phyloP scores from a whole-genome alignment of 2,329 filamentous ascomycete species.

The Ophioceras dolichostomum region DNA sequence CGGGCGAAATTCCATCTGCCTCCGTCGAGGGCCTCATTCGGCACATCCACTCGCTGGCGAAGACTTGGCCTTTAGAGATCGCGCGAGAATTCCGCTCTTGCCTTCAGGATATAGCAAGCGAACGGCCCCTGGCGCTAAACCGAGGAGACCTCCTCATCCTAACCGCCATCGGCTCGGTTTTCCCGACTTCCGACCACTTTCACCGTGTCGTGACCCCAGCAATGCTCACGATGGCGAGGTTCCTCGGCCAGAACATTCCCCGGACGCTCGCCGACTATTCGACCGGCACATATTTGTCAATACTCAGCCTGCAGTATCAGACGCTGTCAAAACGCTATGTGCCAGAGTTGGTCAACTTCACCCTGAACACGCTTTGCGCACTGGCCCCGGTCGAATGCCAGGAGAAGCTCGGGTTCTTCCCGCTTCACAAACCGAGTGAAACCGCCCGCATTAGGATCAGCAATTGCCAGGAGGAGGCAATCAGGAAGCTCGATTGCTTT shows the following conservation, averaged over 20 bases:
- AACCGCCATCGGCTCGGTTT: slow-evolving; percentile 72
- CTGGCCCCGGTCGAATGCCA: slow-evolving; percentile 44
- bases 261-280: slow-evolving; percentile 53
- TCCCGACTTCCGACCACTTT: slow-evolving; percentile 94
- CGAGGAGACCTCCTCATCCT: slow-evolving; percentile 71
- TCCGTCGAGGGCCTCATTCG: slow-evolving; percentile 71
- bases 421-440: slow-evolving; percentile 41
- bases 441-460: slow-evolving; percentile 37
- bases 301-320: slow-evolving; percentile 74
- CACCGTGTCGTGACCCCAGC: slow-evolving; percentile 90
- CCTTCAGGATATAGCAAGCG: slow-evolving; percentile 41
- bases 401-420: slow-evolving; percentile 42
- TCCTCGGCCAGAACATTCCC: slow-evolving; percentile 66
- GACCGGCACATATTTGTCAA: slow-evolving; percentile 66
- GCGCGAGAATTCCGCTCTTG: slow-evolving; percentile 66
- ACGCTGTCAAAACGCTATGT: slow-evolving; percentile 73
- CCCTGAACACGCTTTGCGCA: slow-evolving; percentile 58
- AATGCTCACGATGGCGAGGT: slow-evolving; percentile 72
- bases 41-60: slow-evolving; percentile 85
- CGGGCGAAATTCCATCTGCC: slow-evolving; percentile 35
- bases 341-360: slow-evolving; percentile 77
- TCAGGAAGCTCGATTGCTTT: slow-evolving; percentile 44
- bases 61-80: slow-evolving; percentile 70
- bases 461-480: slow-evolving; percentile 20
- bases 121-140: slow-evolving; percentile 37